Evolutionary conservation across 495 filamentous ascomycete species (phyloP), one percentile per base, ranked within the genome.

Genomic region (Penicillium maclennaniae): DNA sequence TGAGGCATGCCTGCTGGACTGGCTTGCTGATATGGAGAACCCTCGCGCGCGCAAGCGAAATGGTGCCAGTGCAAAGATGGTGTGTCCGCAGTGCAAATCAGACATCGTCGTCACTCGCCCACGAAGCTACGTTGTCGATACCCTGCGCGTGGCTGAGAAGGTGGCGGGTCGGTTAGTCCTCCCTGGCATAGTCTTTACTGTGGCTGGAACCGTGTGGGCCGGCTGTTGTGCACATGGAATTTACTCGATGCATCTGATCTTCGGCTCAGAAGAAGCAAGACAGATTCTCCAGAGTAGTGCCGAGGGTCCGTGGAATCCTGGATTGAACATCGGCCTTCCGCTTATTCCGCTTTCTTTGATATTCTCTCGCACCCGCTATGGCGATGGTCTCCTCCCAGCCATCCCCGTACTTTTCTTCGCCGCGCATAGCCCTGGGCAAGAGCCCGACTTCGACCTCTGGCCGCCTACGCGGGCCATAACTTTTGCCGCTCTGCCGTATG

Each of bases 21-120:
- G 91, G 90, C 83, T 97, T 7, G 86, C 88, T 17, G 89, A 95
- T 56, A 74, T 88, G 40, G 90, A 98, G 67, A 77, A 75, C 28
- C 79, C 79, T 23, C 75, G 66, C 42, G 70, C 77, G 53, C 79
- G 73, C 66, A 79, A 75, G 43, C 69, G 72, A 46, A 78, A 73
- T 38, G 71, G 73, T 25, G 51, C 50, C 43, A 60, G 62, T 17
- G 76, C 75, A 50, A 86, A 83, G 50, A 82, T 96, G 59, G 67
- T 78, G 45, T 98, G 93, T 65, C 91, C 92, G 7, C 86, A 92
- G 56, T 98, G 93, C 79, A 92, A 93, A 63, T 79, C 82, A 1
- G 82, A 86, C 53, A 93, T 97, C 54, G 68, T 77, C 10, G 71
- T 97, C 43, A 80, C 83, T 15, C 83, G 90, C 39, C 89, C 87